Conservation (phyloP, 139 green algal genomes). For the Closterium sp. region DNA sequence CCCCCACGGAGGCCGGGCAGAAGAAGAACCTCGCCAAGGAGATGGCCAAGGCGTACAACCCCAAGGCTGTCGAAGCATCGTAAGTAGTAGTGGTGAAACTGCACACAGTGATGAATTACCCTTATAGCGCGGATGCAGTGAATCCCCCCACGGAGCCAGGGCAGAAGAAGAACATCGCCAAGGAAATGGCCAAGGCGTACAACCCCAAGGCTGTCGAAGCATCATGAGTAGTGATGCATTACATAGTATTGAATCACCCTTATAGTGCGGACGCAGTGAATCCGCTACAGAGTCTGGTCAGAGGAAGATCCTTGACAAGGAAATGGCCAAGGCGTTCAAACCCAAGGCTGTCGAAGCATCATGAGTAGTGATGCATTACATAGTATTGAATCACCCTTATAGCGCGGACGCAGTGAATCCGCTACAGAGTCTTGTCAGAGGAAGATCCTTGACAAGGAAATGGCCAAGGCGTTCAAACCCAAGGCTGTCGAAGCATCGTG, state of each 20-base stretch:
- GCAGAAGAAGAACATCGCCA: constrained; percentile 75
- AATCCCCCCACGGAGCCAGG: constrained; percentile 70
- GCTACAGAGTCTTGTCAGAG: too few relatives aligned
- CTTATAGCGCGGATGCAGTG: constrained; percentile 60
- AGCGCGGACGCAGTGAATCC: too few relatives aligned
- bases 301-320: constrained; percentile 80
- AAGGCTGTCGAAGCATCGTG: too few relatives aligned
- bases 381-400: not conserved
- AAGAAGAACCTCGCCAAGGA: constrained; percentile 75
- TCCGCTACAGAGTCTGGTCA: constrained; percentile 69
- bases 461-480: too few relatives aligned
- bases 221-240: not conserved
- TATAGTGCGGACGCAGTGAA: constrained; percentile 64
- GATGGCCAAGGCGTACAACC: constrained; percentile 87
- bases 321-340: constrained; percentile 85
- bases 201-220: constrained; percentile 62
- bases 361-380: not conserved
- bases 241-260: not conserved
- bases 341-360: constrained; percentile 60
- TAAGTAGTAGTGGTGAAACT: not conserved
- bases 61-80: constrained; percentile 53
- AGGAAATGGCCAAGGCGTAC: constrained; percentile 83
- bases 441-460: too few relatives aligned
- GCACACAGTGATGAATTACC: not conserved
- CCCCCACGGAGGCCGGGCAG: constrained; percentile 69